Conservation (phyloP, 768 basidiomycete genomes). For the Crucibulum laeve region DNA sequence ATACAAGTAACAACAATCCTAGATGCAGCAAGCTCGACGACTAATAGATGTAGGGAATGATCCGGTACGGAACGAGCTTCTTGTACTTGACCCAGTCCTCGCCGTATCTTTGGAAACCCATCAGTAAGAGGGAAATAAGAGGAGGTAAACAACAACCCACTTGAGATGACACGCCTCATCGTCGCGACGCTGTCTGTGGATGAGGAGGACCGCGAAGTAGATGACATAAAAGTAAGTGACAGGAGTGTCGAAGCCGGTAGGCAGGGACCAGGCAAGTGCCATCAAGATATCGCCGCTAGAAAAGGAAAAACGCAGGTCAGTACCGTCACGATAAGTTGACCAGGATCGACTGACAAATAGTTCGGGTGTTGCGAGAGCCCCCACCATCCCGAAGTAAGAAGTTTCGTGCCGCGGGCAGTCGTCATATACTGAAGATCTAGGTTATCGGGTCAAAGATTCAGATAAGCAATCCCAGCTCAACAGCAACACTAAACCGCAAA, state of each 20-base stretch:
- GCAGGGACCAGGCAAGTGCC: slow-evolving; percentile 89
- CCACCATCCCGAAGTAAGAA: slow-evolving; percentile 98
- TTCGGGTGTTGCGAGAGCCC: slow-evolving; percentile 91
- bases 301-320: neutral
- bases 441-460: neutral
- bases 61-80: slow-evolving; percentile 78
- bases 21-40: neutral
- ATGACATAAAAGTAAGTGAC: slow-evolving; percentile 93
- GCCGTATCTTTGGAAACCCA: slow-evolving; percentile 63
- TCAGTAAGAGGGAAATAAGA: slow-evolving; percentile 2
- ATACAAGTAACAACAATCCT: too few relatives aligned
- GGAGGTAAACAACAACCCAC: slow-evolving; percentile 35
- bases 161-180: slow-evolving; percentile 90
- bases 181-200: slow-evolving; percentile 88
- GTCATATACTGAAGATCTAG: slow-evolving; percentile 74
- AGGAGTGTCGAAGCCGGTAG: slow-evolving; percentile 88
- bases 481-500: neutral
- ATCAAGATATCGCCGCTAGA: slow-evolving; percentile 81
- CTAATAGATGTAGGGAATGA: slow-evolving; percentile 81
- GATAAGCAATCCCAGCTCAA: slow-evolving; percentile 8
- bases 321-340: neutral
- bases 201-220: slow-evolving; percentile 86
- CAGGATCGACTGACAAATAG: slow-evolving; percentile 54
- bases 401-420: slow-evolving; percentile 83
- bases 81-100: slow-evolving; percentile 93